Evolutionary conservation across 2,329 filamentous ascomycete species (phyloP).

Genomic region (Zarea fungicola): DNA sequence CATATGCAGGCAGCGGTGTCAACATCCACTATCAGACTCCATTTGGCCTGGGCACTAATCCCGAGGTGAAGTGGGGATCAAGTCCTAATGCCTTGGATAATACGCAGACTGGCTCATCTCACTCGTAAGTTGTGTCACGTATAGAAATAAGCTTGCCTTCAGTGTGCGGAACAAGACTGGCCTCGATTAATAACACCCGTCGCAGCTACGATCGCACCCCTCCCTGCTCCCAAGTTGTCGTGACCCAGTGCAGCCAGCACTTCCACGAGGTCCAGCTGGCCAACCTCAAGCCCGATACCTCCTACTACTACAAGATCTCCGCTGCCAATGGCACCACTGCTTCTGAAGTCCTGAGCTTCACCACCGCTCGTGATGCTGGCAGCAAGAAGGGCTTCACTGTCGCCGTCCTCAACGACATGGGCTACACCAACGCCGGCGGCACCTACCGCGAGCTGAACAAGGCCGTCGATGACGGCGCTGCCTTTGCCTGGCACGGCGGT

Average conservation of each 20-base stretch:
- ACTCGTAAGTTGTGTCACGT: conserved; percentile 36
- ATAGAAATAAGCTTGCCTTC: too few species aligned
- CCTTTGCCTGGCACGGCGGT: conserved; percentile 49
- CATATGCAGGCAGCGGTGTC: conserved; percentile 43
- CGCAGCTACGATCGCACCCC: conserved; percentile 45
- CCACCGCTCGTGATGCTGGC: conserved; percentile 39
- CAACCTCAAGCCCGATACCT: conserved; percentile 35
- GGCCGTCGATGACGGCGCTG: conserved; percentile 37
- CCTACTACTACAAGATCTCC: conserved; percentile 46
- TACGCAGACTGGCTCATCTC: conserved; percentile 32
- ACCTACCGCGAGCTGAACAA: conserved; percentile 39
- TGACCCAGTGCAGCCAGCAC: conserved; percentile 47
- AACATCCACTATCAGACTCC: conserved; percentile 50
- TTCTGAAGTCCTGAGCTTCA: conserved; percentile 42
- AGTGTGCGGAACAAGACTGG: neutral
- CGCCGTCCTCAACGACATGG: conserved; percentile 48
- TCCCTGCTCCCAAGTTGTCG: conserved; percentile 38
- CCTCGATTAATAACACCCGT: neutral
- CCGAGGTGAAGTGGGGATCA: conserved; percentile 39
- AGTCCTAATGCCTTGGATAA: conserved; percentile 27
- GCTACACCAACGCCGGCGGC: conserved; percentile 46
- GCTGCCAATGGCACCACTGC: conserved; percentile 44
- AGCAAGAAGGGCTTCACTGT: conserved; percentile 36
- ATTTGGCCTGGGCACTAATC: conserved; percentile 42
- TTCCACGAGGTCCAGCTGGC: conserved; percentile 46